Base-by-base conservation (phyloP, 768 basidiomycete genomes). In the Suillus weaverae region DNA sequence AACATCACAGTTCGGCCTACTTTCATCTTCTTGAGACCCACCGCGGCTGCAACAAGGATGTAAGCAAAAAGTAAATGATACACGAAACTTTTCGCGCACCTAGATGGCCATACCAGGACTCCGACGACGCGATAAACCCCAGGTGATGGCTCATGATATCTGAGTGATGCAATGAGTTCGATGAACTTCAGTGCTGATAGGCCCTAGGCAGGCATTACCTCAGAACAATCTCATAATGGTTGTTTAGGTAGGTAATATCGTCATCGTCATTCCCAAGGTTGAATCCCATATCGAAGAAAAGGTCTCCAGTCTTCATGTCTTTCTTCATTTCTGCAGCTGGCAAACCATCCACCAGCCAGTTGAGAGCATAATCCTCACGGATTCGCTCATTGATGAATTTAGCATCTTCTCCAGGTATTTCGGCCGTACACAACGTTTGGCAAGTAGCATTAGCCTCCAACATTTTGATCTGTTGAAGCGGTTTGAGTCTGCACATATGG, bases 231-330 rank as follows among this genome's bases (percentile, higher is more conserved):
- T 95, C 91, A 70, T 95, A 98, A 73, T 99, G 97, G 70, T 99
- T 99, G 74, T 98, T 90, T 63, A 98, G 77, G 16, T 85, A 87
- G 7, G 94, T 94, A 8, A 70, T 75, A 46, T 86, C 85, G 54
- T 78, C 85, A 61, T 92, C 88, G 68, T 93, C 82, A 69, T 82
- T 77, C 4, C 94, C 95, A n/a, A 99, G 81, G 71, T 94, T 94
- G 80, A 98, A 98, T 0, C 96, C 92, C 80, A 94, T 90, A 78
- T 97, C 95, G 71, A 90, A 94, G 78, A 97, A 98, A 16, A 90
- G 72, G 44, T 97, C 94, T n/a, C 87, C 85, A 3, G 86, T 93
- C 69, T 89, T 85, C 53, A 80, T 71, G 73, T 97, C 95, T 41
- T 82, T 78, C 77, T 94, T 96, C 90, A 94, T 92, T 78, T 97